Base-by-base conservation (phyloP, 371 early-diverging fungal species). In the Rhizopus arrhizus region DNA sequence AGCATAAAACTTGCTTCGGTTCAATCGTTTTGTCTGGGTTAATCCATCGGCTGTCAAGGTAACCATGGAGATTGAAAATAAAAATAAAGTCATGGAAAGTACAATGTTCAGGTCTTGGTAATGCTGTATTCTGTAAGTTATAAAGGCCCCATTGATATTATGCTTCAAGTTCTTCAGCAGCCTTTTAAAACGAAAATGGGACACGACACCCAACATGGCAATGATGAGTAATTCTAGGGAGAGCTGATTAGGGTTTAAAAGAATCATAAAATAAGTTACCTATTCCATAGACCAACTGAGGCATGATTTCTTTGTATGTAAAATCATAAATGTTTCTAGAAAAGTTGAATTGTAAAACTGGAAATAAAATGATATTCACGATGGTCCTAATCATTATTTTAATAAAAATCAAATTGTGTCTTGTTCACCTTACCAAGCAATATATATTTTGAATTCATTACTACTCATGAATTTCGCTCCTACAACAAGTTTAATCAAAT, bases 391-490 rank as follows among this genome's bases (percentile, higher is more conserved):
- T 12, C 47, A 31, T 38, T 50, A 28, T 42, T 28, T 58, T 43
- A 43, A 5, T 36, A 11, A 9, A 6, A 36, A 36, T 36, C 6
- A 0, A 6, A 2, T 2, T 36, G 36, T 36, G 6, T 36, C 6
- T 36, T 36, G 11, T 36, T 36, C 31, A 13, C 8, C 1, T 59
- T 67, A 77, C 83, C 77, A 78, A 28, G 59, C 41, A 42, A 82
- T 68, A 53, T 82, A 80, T 50, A 76, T 58, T 46, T 68, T 63
- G 48, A 80, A 82, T 55, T 82, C 83, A 35, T 66, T 72, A 33
- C 79, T 80, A 46, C 75, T 72, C 79, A 82, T 82, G 31, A 82
- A 80, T 31, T 65, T 70, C n/a, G 69, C 69, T 51, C 69, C 64
- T 42, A 75, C 79, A 9, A 82, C 81, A 6, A 77, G 59, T 31